A percentile compares a stretch with the other conserved stretches of the same genome.
Evolutionary conservation across 2,329 filamentous ascomycete genomes (phyloP).

Genomic region (Pseudogymnoascus destructans): DNA sequence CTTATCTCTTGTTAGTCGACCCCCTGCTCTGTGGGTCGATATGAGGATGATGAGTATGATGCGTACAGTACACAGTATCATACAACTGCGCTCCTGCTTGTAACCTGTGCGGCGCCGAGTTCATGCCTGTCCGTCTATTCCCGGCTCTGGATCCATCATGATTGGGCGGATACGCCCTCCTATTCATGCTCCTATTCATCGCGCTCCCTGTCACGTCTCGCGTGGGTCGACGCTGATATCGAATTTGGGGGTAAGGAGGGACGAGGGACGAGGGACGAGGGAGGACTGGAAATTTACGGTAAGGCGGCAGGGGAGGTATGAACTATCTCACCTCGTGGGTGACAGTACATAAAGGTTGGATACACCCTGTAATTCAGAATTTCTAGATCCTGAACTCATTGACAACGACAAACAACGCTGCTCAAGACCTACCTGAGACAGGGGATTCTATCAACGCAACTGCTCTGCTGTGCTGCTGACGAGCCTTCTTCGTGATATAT

Average conservation of each 20-base stretch:
- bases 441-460: not conserved
- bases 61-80: not conserved
- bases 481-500: not conserved
- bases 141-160: not conserved
- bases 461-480: not conserved
- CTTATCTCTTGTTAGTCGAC: not conserved
- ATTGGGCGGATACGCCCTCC: not conserved
- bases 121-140: not conserved
- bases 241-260: not conserved
- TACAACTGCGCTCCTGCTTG: not conserved
- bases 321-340: not conserved
- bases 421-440: not conserved
- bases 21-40: not conserved
- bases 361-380: not conserved
- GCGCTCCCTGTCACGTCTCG: not conserved
- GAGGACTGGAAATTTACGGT: not conserved
- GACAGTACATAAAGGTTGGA: not conserved
- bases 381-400: not conserved
- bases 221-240: not conserved
- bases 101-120: not conserved
- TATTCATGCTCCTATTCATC: not conserved
- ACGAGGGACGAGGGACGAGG: no score
- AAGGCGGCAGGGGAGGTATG: not conserved
- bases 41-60: not conserved
- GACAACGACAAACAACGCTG: not conserved